Evolutionary conservation across 2,329 filamentous ascomycete species (phyloP).

Genomic region (Hortaea werneckii): DNA sequence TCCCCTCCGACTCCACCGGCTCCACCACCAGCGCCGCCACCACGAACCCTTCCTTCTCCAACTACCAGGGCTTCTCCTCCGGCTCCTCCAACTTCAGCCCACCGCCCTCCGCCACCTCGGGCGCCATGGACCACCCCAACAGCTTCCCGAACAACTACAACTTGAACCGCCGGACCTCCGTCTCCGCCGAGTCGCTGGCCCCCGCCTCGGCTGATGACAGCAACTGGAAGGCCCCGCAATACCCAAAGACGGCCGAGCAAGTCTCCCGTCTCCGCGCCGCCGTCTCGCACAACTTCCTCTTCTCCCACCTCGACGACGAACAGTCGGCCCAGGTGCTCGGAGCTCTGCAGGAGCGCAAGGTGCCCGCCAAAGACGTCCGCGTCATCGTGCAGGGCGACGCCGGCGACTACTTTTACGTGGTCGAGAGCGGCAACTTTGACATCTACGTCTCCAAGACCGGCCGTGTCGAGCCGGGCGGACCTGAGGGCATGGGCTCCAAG

Average conservation of each 20-base stretch:
- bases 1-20: conserved; percentile 9
- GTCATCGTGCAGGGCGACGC: conserved; percentile 93
- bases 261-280: conserved; percentile 66
- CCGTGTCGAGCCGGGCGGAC: conserved; percentile 59
- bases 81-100: conserved; percentile 19
- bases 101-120: conserved; percentile 33
- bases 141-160: conserved; percentile 89
- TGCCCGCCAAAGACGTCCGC: conserved; percentile 81
- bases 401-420: conserved; percentile 95
- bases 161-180: conserved; percentile 83
- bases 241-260: conserved; percentile 76
- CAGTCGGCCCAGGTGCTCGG: conserved; percentile 79
- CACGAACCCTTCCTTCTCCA: conserved; percentile 20
- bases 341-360: conserved; percentile 86
- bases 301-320: conserved; percentile 89
- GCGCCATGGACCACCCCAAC: conserved; percentile 45
- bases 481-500: conserved; percentile 70
- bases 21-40: conserved; percentile 14
- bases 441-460: conserved; percentile 79
- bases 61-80: conserved; percentile 23
- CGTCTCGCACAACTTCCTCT: conserved; percentile 84
- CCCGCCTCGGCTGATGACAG: conserved; percentile 73
- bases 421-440: conserved; percentile 83
- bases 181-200: conserved; percentile 92
- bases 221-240: conserved; percentile 80